Evolutionary conservation across 805 yeast species (phyloP).

Genomic region (Metschnikowia santaceciliae): DNA sequence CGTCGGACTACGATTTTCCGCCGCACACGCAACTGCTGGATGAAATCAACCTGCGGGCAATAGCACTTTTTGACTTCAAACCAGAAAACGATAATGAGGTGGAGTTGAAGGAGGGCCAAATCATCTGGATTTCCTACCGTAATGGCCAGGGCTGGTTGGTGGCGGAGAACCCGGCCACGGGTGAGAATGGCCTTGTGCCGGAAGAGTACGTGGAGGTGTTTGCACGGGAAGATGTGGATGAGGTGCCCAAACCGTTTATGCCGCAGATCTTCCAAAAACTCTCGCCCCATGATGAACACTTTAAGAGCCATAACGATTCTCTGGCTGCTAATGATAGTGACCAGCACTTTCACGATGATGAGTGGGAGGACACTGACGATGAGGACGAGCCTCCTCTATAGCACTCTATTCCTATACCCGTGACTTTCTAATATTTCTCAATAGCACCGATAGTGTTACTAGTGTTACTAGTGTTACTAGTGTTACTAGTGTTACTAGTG

Average conservation of each 20-base stretch:
- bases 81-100: constrained; percentile 96
- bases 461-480: too few species aligned
- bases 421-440: too few species aligned
- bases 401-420: background rate
- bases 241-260: constrained; percentile 46
- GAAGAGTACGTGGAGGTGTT: constrained; percentile 79
- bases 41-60: constrained; percentile 54
- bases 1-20: constrained; percentile 10
- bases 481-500: too few species aligned
- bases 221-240: constrained; percentile 27
- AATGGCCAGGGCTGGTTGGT: constrained; percentile 99
- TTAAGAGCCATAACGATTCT: too few species aligned
- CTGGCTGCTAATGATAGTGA: background rate
- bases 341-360: constrained; percentile 20
- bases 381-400: constrained; percentile 15
- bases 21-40: constrained; percentile 19
- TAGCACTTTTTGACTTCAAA: constrained; percentile 82
- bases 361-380: constrained; percentile 29
- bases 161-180: constrained; percentile 72
- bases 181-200: constrained; percentile 89
- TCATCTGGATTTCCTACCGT: constrained; percentile 78
- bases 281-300: constrained; percentile 4
- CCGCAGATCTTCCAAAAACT: constrained; percentile 28
- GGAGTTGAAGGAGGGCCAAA: constrained; percentile 71
- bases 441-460: too few species aligned